Percentiles rank a stretch among this genome's conserved stretches.
phyloP scores from a whole-genome alignment of 2,329 filamentous ascomycete genomes.

The Aspergillus ibericus region DNA sequence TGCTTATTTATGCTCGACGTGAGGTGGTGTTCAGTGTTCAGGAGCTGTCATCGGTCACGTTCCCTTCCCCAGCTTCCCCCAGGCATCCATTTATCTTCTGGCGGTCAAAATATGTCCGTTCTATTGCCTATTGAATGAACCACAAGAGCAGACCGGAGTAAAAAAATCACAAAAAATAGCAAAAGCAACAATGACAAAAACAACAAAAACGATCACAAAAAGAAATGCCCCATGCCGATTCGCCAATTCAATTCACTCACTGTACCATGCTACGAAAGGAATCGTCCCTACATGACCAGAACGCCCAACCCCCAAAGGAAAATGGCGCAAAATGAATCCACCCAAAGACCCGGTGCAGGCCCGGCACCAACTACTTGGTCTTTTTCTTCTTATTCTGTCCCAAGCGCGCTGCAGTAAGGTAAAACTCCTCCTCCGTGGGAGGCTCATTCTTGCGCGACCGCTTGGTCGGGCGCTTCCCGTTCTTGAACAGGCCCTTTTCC shows the following conservation, averaged over 20 bases:
- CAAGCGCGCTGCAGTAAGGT: constrained; percentile 39
- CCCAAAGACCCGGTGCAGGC: neutral
- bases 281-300: neutral
- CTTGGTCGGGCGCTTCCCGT: constrained; percentile 37
- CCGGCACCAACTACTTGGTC: constrained; percentile 17
- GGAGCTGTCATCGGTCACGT: neutral
- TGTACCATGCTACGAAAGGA: neutral
- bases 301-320: constrained; percentile 7
- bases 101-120: neutral
- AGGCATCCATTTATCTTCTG: neutral
- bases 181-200: neutral
- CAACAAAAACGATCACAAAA: neutral
- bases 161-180: neutral
- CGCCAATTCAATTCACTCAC: constrained; percentile 1
- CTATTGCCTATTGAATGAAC: neutral
- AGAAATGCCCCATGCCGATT: neutral
- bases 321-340: neutral
- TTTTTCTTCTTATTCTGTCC: constrained; percentile 42
- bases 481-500: too few species aligned
- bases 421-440: constrained; percentile 64
- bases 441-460: constrained; percentile 32
- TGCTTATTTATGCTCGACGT: constrained; percentile 1
- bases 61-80: neutral
- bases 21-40: neutral
- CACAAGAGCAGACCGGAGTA: neutral